Evolutionary conservation across 352 stramenopile genomes (phyloP).

Genomic region (Aphanomyces stellatus): DNA sequence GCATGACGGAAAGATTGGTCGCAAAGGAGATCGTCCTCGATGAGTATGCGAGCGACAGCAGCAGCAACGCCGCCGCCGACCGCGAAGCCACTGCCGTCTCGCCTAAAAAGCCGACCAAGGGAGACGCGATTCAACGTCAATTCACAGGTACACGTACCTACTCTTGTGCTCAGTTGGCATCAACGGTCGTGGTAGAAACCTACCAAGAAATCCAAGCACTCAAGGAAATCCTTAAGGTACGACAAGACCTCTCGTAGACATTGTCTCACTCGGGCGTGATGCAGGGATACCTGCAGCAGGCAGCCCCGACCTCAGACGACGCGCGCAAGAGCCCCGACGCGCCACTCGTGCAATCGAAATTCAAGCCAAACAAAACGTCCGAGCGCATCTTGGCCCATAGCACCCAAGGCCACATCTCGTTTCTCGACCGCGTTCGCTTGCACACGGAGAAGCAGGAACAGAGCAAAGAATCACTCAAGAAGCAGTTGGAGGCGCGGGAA

Average conservation of each 20-base stretch:
- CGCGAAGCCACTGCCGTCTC: no score
- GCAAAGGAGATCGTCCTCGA: no score
- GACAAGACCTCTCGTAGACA: no score
- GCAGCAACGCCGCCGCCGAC: no score
- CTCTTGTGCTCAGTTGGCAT: no score
- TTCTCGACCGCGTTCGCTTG: slow-evolving; percentile 48
- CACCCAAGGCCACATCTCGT: slow-evolving; percentile 45
- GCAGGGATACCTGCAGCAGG: not conserved
- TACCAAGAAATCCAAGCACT: slow-evolving; percentile 48
- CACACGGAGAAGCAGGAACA: slow-evolving; percentile 32
- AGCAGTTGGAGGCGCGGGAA: slow-evolving; percentile 28
- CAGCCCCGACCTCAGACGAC: not conserved
- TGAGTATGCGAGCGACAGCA: no score
- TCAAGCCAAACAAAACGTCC: slow-evolving; percentile 25
- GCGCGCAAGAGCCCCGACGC: no score
- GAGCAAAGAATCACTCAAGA: slow-evolving; percentile 41
- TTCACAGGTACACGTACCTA: slow-evolving; percentile 27
- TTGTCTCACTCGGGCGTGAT: no score
- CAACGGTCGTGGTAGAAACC: no score
- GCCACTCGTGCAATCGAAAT: not conserved
- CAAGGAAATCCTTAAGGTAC: slow-evolving; percentile 41
- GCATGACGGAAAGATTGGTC: no score
- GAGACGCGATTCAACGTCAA: slow-evolving; percentile 26
- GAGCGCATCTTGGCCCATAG: slow-evolving; percentile 36
- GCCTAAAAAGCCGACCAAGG: no score